These are phyloP conservation scores for Ceratocystis lukuohia DNA, from an alignment of 2,329 filamentous ascomycete species.

Conservation along the genomic window DNA sequence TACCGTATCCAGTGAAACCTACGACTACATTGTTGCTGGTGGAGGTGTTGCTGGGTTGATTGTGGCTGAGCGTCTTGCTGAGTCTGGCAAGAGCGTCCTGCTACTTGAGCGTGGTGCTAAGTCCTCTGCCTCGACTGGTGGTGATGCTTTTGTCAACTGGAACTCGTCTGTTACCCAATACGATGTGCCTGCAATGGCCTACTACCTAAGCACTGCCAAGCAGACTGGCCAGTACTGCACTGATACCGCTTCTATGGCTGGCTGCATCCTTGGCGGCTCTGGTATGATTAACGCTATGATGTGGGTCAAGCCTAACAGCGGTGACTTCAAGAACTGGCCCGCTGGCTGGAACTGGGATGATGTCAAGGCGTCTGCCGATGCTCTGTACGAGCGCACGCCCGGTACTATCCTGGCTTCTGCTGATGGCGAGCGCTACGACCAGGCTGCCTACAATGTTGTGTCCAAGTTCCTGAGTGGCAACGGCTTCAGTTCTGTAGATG, in stretches of 20 bases:
- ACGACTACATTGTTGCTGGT: slow-evolving; percentile 26
- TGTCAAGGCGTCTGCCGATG: slow-evolving; percentile 43
- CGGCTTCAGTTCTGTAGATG: slow-evolving; percentile 47
- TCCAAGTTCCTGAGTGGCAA: slow-evolving; percentile 43
- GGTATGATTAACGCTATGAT: slow-evolving; percentile 54
- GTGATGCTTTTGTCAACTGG: slow-evolving; percentile 47
- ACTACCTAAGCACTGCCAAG: slow-evolving; percentile 55
- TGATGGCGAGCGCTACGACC: slow-evolving; percentile 53
- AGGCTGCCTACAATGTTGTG: slow-evolving; percentile 51
- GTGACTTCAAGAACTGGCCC: slow-evolving; percentile 63
- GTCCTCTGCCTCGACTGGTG: slow-evolving; percentile 51
- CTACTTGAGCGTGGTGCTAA: slow-evolving; percentile 48
- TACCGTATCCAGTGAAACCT: slow-evolving; percentile 33
- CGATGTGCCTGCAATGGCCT: slow-evolving; percentile 53
- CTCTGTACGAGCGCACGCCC: slow-evolving; percentile 56
- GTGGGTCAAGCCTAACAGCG: slow-evolving; percentile 47
- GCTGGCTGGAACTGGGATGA: slow-evolving; percentile 55
- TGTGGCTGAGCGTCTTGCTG: slow-evolving; percentile 25
- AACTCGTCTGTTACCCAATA: slow-evolving; percentile 53
- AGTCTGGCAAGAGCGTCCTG: slow-evolving; percentile 47
- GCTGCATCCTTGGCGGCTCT: slow-evolving; percentile 56
- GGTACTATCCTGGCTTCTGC: slow-evolving; percentile 52
- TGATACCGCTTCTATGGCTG: slow-evolving; percentile 59
- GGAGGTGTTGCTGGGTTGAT: slow-evolving; percentile 27
- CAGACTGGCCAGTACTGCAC: slow-evolving; percentile 51